Evolutionary conservation across 768 basidiomycete genomes (phyloP), one percentile per base, ranked within the genome.

Genomic region (Amanita exitialis): DNA sequence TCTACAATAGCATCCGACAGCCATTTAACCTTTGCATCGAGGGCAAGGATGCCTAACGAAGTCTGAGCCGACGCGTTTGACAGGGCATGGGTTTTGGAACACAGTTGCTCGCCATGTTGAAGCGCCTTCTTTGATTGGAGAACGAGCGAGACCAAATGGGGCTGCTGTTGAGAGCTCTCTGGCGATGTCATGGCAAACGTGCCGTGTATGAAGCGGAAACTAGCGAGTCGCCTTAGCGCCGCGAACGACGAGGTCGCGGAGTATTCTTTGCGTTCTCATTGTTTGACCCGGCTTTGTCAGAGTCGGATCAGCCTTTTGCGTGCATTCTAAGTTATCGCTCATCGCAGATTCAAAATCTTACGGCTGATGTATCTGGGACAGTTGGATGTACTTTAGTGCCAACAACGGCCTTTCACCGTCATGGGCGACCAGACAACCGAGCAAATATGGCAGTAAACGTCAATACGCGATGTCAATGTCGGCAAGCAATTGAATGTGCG

Each of bases 1-100:
- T 89, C 84, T 13, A 80, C 61, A 20, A 90, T 80, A 13, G 83
- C 85, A 27, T 83, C 78, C 27, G 75, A 78, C 47, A 87, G 73
- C 89, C 87, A 92, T 47, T 76, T 74, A 6, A 90, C 81, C 64
- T 83, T 87, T 27, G 89, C 87, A 60, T 90, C 86, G 16, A 89
- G 71, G 0, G 82, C 83, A 5, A 91, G 73, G 3, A 90, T 77
- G 59, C 89, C 85, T 10, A 88, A 69, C 0, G 80, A 77, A 35
- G 73, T 71, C 55, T 80, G 78, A 0, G 86, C 78, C 2, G 89
- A 87, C 38, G 73, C 67, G 55, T 78, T 78, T n/a, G 85, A 79
- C 18, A 82, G 66, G 1, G 64, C 58, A 58, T 84, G 79, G 1
- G 89, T 86, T 32, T 70, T 73, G 1, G 77, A 77, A 59, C 90